Base-by-base conservation (phyloP, 1,139 yeast genomes). In the Geotrichum bryndzae region DNA sequence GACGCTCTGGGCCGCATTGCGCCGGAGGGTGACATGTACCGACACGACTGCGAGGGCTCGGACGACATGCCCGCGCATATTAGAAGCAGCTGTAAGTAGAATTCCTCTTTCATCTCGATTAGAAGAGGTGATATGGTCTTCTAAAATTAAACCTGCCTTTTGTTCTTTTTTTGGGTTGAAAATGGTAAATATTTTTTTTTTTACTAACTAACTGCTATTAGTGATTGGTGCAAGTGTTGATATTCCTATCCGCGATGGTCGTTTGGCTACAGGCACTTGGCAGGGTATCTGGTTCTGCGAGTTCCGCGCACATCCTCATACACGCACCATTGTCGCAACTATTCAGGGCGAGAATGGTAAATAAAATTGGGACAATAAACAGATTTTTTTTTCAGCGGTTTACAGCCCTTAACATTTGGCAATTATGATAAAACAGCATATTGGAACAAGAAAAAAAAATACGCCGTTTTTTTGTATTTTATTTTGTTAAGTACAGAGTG, bases 21-120 rank as follows among this genome's bases (percentile, higher is more conserved):
- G 1, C 96, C 96, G 0, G 94, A 88, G 70, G 86, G 86, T 56
- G 83, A 81, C 63, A 68, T 67, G 68, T 85, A 84, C 68, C 75
- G 82, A 53, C 94, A 88, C 70, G 81, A 80, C 53, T 92, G 86
- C 63, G 96, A 88, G 73, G 96, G 80, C 22, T 83, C 88, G 1
- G 94, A 88, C 71, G 95, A 88, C 72, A 86, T 87, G 90, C 90
- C 94, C 1, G 89, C 91, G 0, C 96, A 88, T 72, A 84, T 86
- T 62, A 85, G 87, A 69, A 80, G 88, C 45, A 76, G 85, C 1
- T 64, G 74, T 71, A 61, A 54, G 74, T 68, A 31, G 13, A 35
- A 27, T 18, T 22, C 2, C 4, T 4, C 33, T 7, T 11, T 18
- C 27, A 6, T 45, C 41, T 18, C 45, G 31, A 27, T 27, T 27